phyloP scores from a whole-genome alignment of 2,329 filamentous ascomycete species.

The Geosmithia putterillii region DNA sequence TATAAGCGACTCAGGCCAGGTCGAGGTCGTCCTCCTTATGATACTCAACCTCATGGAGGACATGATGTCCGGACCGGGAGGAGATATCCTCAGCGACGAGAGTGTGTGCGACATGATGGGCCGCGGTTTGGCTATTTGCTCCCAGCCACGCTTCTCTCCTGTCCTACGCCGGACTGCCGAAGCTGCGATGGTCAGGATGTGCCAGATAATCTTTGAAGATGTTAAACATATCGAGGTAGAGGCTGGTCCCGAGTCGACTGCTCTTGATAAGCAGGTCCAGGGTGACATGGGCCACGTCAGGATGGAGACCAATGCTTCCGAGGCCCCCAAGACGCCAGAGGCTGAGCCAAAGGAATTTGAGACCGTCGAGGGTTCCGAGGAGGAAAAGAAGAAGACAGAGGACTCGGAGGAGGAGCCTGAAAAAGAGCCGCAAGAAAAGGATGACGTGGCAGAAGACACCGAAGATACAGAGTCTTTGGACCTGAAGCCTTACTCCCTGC shows the following conservation, averaged over 20 bases:
- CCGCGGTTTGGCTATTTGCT: constrained; percentile 92
- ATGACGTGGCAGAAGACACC: neutral
- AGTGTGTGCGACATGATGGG: constrained; percentile 99
- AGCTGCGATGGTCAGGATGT: constrained; percentile 98
- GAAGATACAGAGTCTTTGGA: constrained; percentile 36
- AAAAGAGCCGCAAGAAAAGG: constrained; percentile 1
- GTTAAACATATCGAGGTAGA: constrained; percentile 78
- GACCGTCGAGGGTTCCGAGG: neutral
- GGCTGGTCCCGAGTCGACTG: constrained; percentile 52
- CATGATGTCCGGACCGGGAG: constrained; percentile 89
- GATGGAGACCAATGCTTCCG: constrained; percentile 47
- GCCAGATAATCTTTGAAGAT: constrained; percentile 92
- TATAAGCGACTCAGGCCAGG: constrained; percentile 85
- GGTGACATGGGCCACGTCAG: constrained; percentile 64
- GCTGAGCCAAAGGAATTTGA: constrained; percentile 1
- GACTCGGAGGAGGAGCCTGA: constrained; percentile 6
- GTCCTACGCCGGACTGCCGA: constrained; percentile 84
- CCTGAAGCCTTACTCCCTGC: constrained; percentile 81
- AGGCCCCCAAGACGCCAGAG: constrained; percentile 1
- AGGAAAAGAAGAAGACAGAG: constrained; percentile 1
- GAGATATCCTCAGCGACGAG: constrained; percentile 89
- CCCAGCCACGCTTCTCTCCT: constrained; percentile 81
- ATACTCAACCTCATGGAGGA: constrained; percentile 97
- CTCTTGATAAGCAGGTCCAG: constrained; percentile 53
- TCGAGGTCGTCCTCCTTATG: constrained; percentile 88